phyloP scores from a whole-genome alignment of 306 rosid species.

The Spatholobus suberectus region DNA sequence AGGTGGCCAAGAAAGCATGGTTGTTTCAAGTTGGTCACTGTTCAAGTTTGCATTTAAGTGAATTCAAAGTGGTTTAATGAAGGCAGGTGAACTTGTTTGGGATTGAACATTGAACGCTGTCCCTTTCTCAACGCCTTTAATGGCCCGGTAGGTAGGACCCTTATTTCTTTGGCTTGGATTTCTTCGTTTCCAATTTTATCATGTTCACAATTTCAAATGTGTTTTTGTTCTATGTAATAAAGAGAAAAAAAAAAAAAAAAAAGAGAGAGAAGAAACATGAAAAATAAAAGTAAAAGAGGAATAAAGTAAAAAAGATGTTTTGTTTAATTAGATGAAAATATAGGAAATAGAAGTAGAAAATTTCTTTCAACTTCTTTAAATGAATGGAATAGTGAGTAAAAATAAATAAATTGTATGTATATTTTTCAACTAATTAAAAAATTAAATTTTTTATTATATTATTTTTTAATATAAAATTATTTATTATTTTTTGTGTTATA shows the following conservation, averaged over 20 bases:
- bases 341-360: no score
- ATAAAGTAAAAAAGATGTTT: no score
- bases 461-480: no score
- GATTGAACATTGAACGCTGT: constrained; percentile 49
- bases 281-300: no score
- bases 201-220: neutral
- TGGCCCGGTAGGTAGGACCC: constrained; percentile 51
- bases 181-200: neutral
- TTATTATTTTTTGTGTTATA: no score
- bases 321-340: no score
- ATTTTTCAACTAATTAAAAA: no score
- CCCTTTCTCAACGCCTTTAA: constrained; percentile 55
- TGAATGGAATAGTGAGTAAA: no score
- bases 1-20: constrained; percentile 52
- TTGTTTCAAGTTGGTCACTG: constrained; percentile 61
- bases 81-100: constrained; percentile 78
- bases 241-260: neutral
- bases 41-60: constrained; percentile 80
- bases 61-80: constrained; percentile 83
- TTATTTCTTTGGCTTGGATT: neutral
- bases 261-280: neutral
- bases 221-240: neutral
- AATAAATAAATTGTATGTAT: no score
- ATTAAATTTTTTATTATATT: no score
- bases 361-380: no score